Conservation (phyloP, 495 filamentous ascomycete genomes). For the Xylaria palmicola region DNA sequence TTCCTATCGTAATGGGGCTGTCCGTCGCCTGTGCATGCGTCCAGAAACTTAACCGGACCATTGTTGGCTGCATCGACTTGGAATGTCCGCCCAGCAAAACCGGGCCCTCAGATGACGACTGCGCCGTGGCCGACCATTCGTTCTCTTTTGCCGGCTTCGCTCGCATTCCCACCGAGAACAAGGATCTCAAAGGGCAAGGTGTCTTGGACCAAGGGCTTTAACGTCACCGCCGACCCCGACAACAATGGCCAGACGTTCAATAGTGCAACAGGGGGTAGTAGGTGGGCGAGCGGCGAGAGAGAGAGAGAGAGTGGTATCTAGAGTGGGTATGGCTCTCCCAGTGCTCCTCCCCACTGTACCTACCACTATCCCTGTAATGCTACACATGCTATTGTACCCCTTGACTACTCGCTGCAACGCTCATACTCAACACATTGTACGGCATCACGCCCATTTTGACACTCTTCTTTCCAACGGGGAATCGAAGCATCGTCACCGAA, state of each 20-base stretch:
- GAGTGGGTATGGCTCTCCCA: too few species aligned
- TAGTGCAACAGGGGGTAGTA: too few species aligned
- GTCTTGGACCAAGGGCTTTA: slow-evolving; percentile 26
- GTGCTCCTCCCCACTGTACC: too few species aligned
- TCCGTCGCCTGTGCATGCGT: slow-evolving; percentile 5
- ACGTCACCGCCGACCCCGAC: slow-evolving; percentile 1
- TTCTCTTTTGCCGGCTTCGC: slow-evolving; percentile 21
- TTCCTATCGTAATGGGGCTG: not conserved
- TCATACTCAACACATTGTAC: too few species aligned
- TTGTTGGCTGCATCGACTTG: slow-evolving; percentile 24
- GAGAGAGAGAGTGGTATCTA: too few species aligned
- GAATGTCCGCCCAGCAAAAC: slow-evolving; percentile 19
- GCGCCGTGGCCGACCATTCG: slow-evolving; percentile 22
- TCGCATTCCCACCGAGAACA: slow-evolving; percentile 11
- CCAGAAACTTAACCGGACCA: slow-evolving; percentile 24
- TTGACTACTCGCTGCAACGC: too few species aligned
- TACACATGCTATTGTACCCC: too few species aligned
- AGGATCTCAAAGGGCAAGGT: slow-evolving; percentile 16
- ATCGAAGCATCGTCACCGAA: slow-evolving; percentile 9
- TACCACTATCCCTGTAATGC: too few species aligned
- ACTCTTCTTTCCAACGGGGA: slow-evolving; percentile 18
- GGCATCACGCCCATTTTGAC: slow-evolving; percentile 27
- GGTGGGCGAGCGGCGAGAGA: too few species aligned
- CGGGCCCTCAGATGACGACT: slow-evolving; percentile 19
- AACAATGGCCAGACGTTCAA: slow-evolving; percentile 1